Evolutionary conservation across 192 early-diverging fungal species (phyloP).

Genomic region (Dissophora ornata): DNA sequence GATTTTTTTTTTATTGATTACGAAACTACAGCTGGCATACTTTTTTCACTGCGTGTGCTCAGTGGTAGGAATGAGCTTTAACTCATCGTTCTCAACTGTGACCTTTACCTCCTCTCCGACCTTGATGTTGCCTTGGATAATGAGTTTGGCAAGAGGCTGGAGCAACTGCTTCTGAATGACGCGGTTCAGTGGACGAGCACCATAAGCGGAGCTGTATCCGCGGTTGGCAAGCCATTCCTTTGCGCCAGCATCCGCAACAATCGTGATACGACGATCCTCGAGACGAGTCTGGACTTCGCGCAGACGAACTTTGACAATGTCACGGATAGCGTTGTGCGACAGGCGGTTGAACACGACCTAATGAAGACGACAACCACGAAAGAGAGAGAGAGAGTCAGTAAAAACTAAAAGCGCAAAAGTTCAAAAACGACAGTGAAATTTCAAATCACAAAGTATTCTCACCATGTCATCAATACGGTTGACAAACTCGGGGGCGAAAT

Average conservation of each 20-base stretch:
- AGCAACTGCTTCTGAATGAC: conserved; percentile 81
- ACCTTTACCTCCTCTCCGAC: conserved; percentile 58
- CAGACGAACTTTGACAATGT: conserved; percentile 82
- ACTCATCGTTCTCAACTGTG: conserved; percentile 39
- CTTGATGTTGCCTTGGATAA: conserved; percentile 65
- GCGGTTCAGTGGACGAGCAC: conserved; percentile 92
- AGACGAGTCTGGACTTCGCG: conserved; percentile 76
- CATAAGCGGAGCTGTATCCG: conserved; percentile 94
- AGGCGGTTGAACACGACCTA: conserved; percentile 79
- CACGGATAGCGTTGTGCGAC: conserved; percentile 70
- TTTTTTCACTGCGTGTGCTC: conserved; percentile 4
- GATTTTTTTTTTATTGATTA: too few species aligned
- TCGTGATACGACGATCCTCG: conserved; percentile 76
- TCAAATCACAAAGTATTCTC: too few species aligned
- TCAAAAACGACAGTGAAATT: too few species aligned
- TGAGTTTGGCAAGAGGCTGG: conserved; percentile 62
- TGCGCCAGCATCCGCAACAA: conserved; percentile 77
- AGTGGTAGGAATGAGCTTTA: conserved; percentile 29
- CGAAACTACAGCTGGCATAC: too few species aligned
- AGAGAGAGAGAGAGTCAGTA: too few species aligned
- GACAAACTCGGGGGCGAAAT: conserved; percentile 83
- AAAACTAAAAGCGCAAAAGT: too few species aligned
- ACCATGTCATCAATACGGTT: conserved; percentile 86
- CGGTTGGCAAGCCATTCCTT: conserved; percentile 78
- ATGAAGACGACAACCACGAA: too few species aligned